phyloP scores from a whole-genome alignment of 1,284 basidiomycete species.

The Malassezia pachydermatis region DNA sequence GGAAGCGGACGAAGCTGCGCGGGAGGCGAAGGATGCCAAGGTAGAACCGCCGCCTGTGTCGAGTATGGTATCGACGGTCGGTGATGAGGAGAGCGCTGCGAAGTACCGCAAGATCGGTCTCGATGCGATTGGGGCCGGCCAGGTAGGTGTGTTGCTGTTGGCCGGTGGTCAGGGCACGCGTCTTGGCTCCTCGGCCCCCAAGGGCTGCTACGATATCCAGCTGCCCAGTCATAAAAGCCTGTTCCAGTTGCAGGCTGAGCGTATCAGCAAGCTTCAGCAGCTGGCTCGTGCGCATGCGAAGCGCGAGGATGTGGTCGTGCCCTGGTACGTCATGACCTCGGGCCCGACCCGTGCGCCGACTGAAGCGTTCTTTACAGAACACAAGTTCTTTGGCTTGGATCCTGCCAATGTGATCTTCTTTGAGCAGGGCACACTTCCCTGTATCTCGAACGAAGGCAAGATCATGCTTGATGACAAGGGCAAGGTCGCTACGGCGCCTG shows the following conservation, averaged over 20 bases:
- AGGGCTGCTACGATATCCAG: slow-evolving; percentile 95
- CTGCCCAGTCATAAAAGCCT: slow-evolving; percentile 84
- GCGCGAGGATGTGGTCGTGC: slow-evolving; percentile 58
- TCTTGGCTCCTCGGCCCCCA: slow-evolving; percentile 80
- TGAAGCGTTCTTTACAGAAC: slow-evolving; percentile 68
- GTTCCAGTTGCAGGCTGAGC: slow-evolving; percentile 93
- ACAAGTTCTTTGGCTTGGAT: slow-evolving; percentile 74
- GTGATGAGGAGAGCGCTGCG: slow-evolving; percentile 48
- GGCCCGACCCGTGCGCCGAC: slow-evolving; percentile 84
- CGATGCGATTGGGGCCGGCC: slow-evolving; percentile 65
- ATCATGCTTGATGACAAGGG: slow-evolving; percentile 72
- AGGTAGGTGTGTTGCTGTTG: slow-evolving; percentile 88
- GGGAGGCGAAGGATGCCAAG: slow-evolving; percentile 49
- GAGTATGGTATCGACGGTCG: slow-evolving; percentile 28
- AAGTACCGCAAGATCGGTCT: slow-evolving; percentile 61
- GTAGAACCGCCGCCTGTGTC: slow-evolving; percentile 30
- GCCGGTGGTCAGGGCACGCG: slow-evolving; percentile 96
- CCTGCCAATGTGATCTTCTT: slow-evolving; percentile 79
- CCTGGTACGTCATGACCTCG: slow-evolving; percentile 99
- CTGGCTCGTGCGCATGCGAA: slow-evolving; percentile 55
- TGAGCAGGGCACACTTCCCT: slow-evolving; percentile 94
- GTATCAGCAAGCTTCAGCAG: slow-evolving; percentile 70
- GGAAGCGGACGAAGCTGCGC: slow-evolving; percentile 57
- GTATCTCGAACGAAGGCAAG: slow-evolving; percentile 85
- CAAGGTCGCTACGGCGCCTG: slow-evolving; percentile 80